phyloP scores from a whole-genome alignment of 768 basidiomycete genomes.

The Crassisporium funariophilum region DNA sequence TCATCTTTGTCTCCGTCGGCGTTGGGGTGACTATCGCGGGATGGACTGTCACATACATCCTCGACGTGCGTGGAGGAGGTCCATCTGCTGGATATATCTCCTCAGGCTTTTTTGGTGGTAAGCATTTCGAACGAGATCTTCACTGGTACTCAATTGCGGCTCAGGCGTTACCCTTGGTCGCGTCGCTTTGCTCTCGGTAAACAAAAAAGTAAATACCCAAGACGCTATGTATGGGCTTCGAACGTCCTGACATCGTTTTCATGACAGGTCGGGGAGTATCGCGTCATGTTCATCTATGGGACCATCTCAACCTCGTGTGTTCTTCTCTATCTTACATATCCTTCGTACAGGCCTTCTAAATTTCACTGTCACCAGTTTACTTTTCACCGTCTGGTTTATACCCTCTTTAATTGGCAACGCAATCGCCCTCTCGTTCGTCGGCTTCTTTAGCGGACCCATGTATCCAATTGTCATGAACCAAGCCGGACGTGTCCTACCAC shows the following conservation, averaged over 20 bases:
- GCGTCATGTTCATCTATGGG: constrained; percentile 53
- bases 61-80: constrained; percentile 6
- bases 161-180: constrained; percentile 62
- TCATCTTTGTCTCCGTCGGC: constrained; percentile 68
- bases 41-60: constrained; percentile 61
- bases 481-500: constrained; percentile 65
- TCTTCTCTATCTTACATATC: neutral
- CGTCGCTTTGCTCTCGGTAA: constrained; percentile 57
- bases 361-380: constrained; percentile 41
- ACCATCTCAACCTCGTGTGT: constrained; percentile 50
- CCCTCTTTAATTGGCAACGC: constrained; percentile 67
- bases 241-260: too few species aligned
- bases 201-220: constrained; percentile 40
- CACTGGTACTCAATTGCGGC: neutral
- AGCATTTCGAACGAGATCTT: neutral
- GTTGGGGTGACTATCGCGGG: constrained; percentile 68
- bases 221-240: neutral
- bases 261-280: constrained; percentile 54
- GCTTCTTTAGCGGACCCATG: constrained; percentile 73
- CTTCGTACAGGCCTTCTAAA: neutral
- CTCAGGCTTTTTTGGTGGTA: constrained; percentile 43
- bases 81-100: constrained; percentile 9
- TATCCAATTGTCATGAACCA: constrained; percentile 78
- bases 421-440: constrained; percentile 64
- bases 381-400: constrained; percentile 69